A percentile compares a stretch with the other conserved stretches of the same genome.
Evolutionary conservation across 306 rosid genomes (phyloP).

Genomic region (Aeschynomene evenia): DNA sequence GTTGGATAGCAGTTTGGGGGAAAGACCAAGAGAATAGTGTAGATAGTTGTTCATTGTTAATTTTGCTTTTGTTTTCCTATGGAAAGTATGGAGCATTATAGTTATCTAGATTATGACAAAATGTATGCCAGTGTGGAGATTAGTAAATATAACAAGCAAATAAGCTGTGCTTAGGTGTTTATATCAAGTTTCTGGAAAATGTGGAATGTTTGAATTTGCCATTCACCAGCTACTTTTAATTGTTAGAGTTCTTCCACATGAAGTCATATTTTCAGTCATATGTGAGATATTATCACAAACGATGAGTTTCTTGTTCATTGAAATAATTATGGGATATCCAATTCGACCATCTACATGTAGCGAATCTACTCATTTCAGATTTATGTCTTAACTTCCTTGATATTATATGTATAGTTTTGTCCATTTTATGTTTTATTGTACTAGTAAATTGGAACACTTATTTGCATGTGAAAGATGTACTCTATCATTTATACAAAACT

Average conservation of each 20-base stretch:
- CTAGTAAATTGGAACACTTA: background rate
- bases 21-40: background rate
- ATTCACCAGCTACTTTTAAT: background rate
- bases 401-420: background rate
- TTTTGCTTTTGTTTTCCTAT: conserved; percentile 3
- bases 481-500: conserved; percentile 78
- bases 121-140: background rate
- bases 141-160: conserved; percentile 11
- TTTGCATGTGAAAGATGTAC: conserved; percentile 71
- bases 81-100: background rate
- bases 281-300: conserved; percentile 21
- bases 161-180: background rate
- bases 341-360: conserved; percentile 8
- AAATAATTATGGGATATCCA: conserved; percentile 5
- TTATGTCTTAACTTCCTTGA: background rate
- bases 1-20: background rate
- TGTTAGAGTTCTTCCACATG: conserved; percentile 5
- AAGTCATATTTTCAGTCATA: conserved; percentile 8
- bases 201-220: background rate
- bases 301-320: conserved; percentile 4
- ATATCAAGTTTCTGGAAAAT: background rate
- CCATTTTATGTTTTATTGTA: background rate
- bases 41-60: too few relatives aligned
- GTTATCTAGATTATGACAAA: background rate
- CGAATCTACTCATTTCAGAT: conserved; percentile 13